These are phyloP conservation scores for Lactarius trivialis DNA, from an alignment of 768 basidiomycete genomes.

Conservation along the genomic window DNA sequence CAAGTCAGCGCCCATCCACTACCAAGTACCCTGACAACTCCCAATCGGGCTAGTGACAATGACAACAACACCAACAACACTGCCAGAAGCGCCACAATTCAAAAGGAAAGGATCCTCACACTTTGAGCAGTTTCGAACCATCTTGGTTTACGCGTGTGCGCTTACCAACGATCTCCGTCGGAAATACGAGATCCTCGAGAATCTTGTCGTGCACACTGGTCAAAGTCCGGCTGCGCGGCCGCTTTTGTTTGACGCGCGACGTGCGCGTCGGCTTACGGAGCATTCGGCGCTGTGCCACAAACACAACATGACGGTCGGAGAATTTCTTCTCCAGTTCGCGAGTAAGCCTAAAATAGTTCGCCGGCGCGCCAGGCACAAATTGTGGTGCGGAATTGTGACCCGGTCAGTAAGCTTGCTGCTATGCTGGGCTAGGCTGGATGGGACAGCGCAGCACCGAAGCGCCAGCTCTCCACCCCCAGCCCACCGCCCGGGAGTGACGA, in stretches of 20 bases:
- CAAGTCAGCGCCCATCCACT: not conserved
- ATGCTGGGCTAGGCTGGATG: not conserved
- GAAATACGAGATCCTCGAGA: constrained; percentile 97
- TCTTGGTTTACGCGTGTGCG: constrained; percentile 90
- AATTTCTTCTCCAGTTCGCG: constrained; percentile 99
- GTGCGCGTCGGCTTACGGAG: constrained; percentile 94
- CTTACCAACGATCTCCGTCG: constrained; percentile 99
- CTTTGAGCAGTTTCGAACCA: constrained; percentile 93
- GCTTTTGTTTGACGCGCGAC: constrained; percentile 90
- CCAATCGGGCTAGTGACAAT: constrained; percentile 5
- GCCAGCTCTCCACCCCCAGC: not conserved
- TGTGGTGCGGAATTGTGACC: not conserved
- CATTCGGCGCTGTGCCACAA: constrained; percentile 98
- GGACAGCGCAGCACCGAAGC: not conserved
- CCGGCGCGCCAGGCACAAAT: not conserved
- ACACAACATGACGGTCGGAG: constrained; percentile 98
- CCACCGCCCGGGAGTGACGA: not conserved
- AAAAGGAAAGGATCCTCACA: constrained; percentile 50
- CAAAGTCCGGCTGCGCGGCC: constrained; percentile 94
- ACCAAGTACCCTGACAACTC: not conserved
- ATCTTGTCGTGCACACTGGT: constrained; percentile 98
- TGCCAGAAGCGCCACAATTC: constrained; percentile 7
- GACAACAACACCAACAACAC: not conserved
- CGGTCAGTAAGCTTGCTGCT: not conserved
- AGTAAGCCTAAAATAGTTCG: constrained; percentile 60